Percentiles rank a stretch among this genome's conserved stretches.
Evolutionary conservation across 805 yeast genomes (phyloP).

Genomic region (Zygosaccharomyces rouxii): DNA sequence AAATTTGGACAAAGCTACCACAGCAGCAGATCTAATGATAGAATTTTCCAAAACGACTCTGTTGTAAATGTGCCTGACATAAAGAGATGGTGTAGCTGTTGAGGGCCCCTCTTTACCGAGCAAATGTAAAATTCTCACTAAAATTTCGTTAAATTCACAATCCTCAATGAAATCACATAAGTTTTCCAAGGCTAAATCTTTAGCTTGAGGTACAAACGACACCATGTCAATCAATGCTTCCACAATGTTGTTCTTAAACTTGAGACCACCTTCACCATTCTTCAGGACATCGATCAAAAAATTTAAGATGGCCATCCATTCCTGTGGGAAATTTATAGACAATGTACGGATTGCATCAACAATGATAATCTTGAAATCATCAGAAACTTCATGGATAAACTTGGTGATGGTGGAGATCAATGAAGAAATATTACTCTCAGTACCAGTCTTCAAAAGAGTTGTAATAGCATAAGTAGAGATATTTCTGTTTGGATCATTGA

Average conservation of each 20-base stretch:
- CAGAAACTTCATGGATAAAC: conserved; percentile 89
- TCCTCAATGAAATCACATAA: conserved; percentile 97
- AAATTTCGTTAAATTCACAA: conserved; percentile 91
- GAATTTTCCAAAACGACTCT: conserved; percentile 95
- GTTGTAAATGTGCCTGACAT: conserved; percentile 94
- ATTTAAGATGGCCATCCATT: conserved; percentile 73
- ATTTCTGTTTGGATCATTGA: conserved; percentile 84
- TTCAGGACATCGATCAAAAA: conserved; percentile 81
- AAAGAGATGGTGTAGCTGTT: conserved; percentile 78
- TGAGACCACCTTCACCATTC: conserved; percentile 80
- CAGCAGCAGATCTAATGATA: conserved; percentile 92
- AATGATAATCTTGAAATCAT: conserved; percentile 91
- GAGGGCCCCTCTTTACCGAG: conserved; percentile 93
- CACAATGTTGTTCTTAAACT: conserved; percentile 79
- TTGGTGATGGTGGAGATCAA: conserved; percentile 81
- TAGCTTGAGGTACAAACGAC: conserved; percentile 76
- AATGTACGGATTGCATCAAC: conserved; percentile 91
- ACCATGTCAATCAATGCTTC: conserved; percentile 92
- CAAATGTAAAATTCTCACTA: conserved; percentile 87
- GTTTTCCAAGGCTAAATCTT: conserved; percentile 77
- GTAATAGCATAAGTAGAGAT: conserved; percentile 97
- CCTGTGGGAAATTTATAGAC: conserved; percentile 88
- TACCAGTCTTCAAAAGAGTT: conserved; percentile 90
- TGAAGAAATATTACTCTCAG: conserved; percentile 82
- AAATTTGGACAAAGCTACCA: conserved; percentile 85